Evolutionary conservation across 148 eudicot species (phyloP).

Genomic region (Mesembryanthemum crystallinum): DNA sequence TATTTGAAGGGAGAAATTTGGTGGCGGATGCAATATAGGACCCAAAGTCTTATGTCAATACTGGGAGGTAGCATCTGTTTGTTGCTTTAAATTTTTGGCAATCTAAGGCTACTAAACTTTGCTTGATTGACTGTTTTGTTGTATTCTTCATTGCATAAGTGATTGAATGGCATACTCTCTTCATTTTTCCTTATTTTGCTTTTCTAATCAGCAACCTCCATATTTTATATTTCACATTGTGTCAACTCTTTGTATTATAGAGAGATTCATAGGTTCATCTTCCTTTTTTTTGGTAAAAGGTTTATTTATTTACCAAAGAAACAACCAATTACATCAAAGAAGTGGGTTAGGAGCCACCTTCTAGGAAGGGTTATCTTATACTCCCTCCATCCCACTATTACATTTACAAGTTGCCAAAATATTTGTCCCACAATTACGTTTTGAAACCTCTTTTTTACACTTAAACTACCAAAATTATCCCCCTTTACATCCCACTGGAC

Average conservation of each 20-base stretch:
- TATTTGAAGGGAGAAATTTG: not conserved
- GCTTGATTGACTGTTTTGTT: not conserved
- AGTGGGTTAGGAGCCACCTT: too few species aligned
- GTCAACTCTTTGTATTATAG: not conserved
- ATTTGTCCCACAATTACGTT: too few species aligned
- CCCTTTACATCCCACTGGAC: too few species aligned
- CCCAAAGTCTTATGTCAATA: constrained; percentile 8
- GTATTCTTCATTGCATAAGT: not conserved
- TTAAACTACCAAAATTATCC: too few species aligned
- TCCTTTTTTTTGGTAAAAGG: too few species aligned
- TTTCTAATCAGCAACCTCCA: not conserved
- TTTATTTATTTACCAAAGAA: too few species aligned
- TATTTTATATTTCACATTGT: not conserved
- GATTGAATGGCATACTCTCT: not conserved
- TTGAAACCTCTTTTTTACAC: too few species aligned
- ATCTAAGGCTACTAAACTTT: not conserved
- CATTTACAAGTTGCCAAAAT: too few species aligned
- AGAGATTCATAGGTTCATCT: not conserved
- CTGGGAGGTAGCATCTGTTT: not conserved
- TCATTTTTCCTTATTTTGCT: not conserved
- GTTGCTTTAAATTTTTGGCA: not conserved
- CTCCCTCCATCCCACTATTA: too few species aligned
- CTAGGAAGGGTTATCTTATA: too few species aligned
- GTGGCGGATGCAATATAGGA: constrained; percentile 1
- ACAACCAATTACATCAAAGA: too few species aligned